Conservation (phyloP, 169 alveolate species). For the Toxoplasma gondii region DNA sequence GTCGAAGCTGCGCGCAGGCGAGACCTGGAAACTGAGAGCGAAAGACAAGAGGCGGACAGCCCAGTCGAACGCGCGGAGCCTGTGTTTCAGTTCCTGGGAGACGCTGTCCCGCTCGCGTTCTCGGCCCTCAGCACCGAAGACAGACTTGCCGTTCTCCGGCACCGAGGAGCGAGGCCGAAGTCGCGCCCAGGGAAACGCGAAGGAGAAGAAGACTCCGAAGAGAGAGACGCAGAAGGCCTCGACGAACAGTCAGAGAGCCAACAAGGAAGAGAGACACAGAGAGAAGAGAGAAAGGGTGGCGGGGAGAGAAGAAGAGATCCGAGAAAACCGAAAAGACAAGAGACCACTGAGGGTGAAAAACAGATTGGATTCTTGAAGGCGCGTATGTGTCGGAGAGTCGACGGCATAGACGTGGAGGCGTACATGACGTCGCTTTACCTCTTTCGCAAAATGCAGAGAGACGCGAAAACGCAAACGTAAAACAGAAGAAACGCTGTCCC, state of each 20-base stretch:
- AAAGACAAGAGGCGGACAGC: not conserved
- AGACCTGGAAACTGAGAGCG: not conserved
- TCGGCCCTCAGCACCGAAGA: not conserved
- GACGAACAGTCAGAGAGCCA: not conserved
- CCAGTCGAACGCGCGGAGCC: not conserved
- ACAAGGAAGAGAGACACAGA: not conserved
- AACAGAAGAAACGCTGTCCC: no score
- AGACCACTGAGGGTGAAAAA: not conserved
- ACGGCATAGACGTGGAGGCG: not conserved
- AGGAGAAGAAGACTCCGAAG: not conserved
- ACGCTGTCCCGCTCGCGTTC: not conserved
- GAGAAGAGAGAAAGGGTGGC: not conserved
- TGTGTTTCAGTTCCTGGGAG: not conserved
- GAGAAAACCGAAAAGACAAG: not conserved
- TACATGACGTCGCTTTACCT: not conserved
- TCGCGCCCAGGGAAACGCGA: not conserved
- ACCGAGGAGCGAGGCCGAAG: not conserved
- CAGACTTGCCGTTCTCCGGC: not conserved
- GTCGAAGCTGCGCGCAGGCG: not conserved
- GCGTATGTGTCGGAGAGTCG: constrained; percentile 7
- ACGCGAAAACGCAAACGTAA: not conserved
- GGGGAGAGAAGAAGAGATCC: not conserved
- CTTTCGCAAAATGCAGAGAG: not conserved
- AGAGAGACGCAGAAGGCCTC: not conserved
- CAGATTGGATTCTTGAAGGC: not conserved